Evolutionary conservation across 2,329 filamentous ascomycete genomes (phyloP).

Genomic region (Aspergillus brasiliensis): DNA sequence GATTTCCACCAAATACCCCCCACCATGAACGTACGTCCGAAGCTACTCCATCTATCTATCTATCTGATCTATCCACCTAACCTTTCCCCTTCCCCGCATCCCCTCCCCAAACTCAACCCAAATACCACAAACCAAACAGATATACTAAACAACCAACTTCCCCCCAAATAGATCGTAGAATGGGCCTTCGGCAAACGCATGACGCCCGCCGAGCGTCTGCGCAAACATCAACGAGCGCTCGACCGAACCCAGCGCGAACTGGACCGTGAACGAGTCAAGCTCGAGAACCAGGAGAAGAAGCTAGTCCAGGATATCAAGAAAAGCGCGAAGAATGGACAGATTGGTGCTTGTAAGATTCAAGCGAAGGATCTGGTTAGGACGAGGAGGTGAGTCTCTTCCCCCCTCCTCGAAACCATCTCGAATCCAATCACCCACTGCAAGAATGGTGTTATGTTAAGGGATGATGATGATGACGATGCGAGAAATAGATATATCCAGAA

Average conservation of each 20-base stretch:
- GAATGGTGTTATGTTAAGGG: not conserved
- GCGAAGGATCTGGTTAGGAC: slow-evolving; percentile 95
- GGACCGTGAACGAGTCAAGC: slow-evolving; percentile 89
- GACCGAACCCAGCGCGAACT: slow-evolving; percentile 97
- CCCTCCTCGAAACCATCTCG: too few species aligned
- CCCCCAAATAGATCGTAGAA: slow-evolving; percentile 75
- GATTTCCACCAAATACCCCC: not conserved
- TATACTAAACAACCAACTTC: slow-evolving; percentile 21
- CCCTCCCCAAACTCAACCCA: not conserved
- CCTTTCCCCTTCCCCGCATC: not conserved
- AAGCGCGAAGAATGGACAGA: slow-evolving; percentile 95
- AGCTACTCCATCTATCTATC: not conserved
- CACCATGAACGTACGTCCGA: slow-evolving; percentile 18
- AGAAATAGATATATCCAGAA: slow-evolving; percentile 82
- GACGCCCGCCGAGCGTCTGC: slow-evolving; percentile 73
- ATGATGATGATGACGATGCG: too few species aligned
- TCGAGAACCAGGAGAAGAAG: slow-evolving; percentile 99
- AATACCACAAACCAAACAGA: not conserved
- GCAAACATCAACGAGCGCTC: slow-evolving; percentile 85
- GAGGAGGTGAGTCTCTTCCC: slow-evolving; percentile 60
- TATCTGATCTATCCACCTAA: not conserved
- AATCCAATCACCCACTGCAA: too few species aligned
- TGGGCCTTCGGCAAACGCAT: slow-evolving; percentile 99
- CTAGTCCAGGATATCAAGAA: slow-evolving; percentile 95
- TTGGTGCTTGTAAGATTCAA: slow-evolving; percentile 98